These are phyloP conservation scores for Filobasidium wieringae DNA, from an alignment of 768 basidiomycete genomes.

Conservation along the genomic window DNA sequence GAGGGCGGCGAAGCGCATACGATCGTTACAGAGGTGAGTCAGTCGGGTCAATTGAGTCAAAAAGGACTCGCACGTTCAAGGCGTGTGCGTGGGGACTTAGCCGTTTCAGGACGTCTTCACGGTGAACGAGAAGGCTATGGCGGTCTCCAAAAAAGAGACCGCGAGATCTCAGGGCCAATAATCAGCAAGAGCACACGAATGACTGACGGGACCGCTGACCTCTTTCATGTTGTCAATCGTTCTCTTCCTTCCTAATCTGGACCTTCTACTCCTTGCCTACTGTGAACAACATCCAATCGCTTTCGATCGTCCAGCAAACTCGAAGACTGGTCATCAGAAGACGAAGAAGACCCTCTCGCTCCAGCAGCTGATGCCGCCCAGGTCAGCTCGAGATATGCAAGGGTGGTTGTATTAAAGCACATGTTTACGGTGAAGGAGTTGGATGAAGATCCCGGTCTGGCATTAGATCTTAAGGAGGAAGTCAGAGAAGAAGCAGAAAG, in stretches of 20 bases:
- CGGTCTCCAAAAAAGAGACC: too few relatives aligned
- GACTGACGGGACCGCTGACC: too few relatives aligned
- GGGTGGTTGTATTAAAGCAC: conserved; percentile 80
- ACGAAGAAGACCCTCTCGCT: conserved; percentile 50
- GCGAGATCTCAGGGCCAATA: too few relatives aligned
- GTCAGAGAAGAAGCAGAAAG: conserved; percentile 84
- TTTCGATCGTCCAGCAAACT: conserved; percentile 66
- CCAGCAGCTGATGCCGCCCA: conserved; percentile 25
- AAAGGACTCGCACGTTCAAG: too few relatives aligned
- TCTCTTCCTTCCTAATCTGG: neutral
- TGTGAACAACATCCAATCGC: neutral
- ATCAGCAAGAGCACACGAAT: too few relatives aligned
- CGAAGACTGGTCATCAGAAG: conserved; percentile 86
- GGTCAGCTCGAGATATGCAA: conserved; percentile 47
- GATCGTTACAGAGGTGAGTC: conserved; percentile 47
- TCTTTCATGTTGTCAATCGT: neutral
- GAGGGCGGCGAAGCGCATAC: conserved; percentile 34
- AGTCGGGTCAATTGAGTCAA: neutral
- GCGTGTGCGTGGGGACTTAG: too few relatives aligned
- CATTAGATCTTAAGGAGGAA: conserved; percentile 90
- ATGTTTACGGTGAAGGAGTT: conserved; percentile 87
- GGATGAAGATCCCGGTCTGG: conserved; percentile 66
- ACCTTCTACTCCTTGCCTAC: neutral
- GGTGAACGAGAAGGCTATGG: too few relatives aligned
- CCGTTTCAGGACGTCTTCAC: too few relatives aligned